Evolutionary conservation across 176 grass and related monocot genomes (phyloP), one percentile per base, ranked within the genome.

Genomic region (Oryza punctata): DNA sequence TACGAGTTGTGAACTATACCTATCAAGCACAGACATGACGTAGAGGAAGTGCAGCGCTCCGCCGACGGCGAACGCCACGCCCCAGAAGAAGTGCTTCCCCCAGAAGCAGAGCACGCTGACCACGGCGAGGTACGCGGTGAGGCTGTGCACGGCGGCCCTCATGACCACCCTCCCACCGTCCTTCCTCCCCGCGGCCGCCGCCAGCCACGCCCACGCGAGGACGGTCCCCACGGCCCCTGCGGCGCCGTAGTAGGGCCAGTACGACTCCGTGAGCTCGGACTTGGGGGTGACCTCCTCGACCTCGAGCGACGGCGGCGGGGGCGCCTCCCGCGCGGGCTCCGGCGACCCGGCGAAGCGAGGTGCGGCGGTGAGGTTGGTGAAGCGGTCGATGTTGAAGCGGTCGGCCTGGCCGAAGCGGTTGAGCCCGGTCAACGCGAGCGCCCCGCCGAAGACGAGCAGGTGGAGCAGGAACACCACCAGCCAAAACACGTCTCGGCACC

Each of bases 101-200:
- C 96, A 98, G 87, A 98, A 98, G 90, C 96, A 98, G 23, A 95
- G 79, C 6, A 98, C 93, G 61, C 96, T 94, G 54, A 95, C 85
- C 37, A 98, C 90, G 13, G 96, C 93, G 41, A 98, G 93, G 77
- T 98, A 98, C 0, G 93, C 94, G 6, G 96, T 98, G 18, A 98
- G 91, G 71, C 91, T 86, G 79, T 98, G 96, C 26, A 96, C 89
- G 23, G 93, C 90, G 25, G 89, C 88, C 43, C 89, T 78, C 93
- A 98, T 98, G 77, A 96, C 78, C 40, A 88, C 66, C 75, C 44
- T 85, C 25, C 74, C 88, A 19, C 63, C 78, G 70, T 79, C 93
- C 89, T 84, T 87, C 77, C 76, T 81, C 44, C 70, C 63, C 0
- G 84, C 79, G 0, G 79, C 87, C 44, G 82, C 71, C 18, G 87